Conservation (phyloP, 1,139 yeast genomes). For the Geotrichum cucujoidarum region DNA sequence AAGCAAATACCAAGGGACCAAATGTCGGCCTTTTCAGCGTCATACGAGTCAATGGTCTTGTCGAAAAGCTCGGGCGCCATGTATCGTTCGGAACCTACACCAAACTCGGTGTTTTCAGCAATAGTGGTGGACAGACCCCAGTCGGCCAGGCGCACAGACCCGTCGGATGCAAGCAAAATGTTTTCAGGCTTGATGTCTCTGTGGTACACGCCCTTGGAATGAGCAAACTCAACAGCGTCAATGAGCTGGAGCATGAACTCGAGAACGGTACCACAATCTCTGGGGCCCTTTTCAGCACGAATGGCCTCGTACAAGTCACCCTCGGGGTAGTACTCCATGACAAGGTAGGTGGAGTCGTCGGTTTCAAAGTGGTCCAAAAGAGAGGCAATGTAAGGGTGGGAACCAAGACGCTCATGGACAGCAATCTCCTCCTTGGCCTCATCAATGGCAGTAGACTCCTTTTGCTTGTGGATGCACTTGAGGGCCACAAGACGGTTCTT, state of each 20-base stretch:
- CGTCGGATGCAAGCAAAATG: slow-evolving; percentile 63
- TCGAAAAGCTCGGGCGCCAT: slow-evolving; percentile 90
- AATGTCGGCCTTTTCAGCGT: slow-evolving; percentile 81
- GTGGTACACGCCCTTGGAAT: slow-evolving; percentile 67
- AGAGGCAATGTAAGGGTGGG: slow-evolving; percentile 53
- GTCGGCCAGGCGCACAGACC: slow-evolving; percentile 75
- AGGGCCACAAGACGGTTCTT: slow-evolving; percentile 66
- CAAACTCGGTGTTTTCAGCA: slow-evolving; percentile 65
- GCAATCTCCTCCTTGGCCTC: slow-evolving; percentile 79
- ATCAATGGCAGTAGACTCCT: slow-evolving; percentile 19
- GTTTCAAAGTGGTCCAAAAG: slow-evolving; percentile 75
- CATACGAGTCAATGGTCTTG: slow-evolving; percentile 51
- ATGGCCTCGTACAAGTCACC: slow-evolving; percentile 95
- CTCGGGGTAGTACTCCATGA: slow-evolving; percentile 81
- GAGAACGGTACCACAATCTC: slow-evolving; percentile 53
- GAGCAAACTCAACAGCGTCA: slow-evolving; percentile 74
- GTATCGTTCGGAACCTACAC: slow-evolving; percentile 89
- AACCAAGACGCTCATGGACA: slow-evolving; percentile 64
- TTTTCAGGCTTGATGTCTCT: slow-evolving; percentile 90
- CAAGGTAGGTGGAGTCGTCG: slow-evolving; percentile 45
- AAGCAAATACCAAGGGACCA: slow-evolving; percentile 92
- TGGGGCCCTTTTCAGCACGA: slow-evolving; percentile 59
- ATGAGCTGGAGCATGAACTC: slow-evolving; percentile 73
- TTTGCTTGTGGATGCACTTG: slow-evolving; percentile 56
- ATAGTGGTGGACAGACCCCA: slow-evolving; percentile 87